Evolutionary conservation across 1,284 basidiomycete species (phyloP).

Genomic region (Cronartium ribicola): DNA sequence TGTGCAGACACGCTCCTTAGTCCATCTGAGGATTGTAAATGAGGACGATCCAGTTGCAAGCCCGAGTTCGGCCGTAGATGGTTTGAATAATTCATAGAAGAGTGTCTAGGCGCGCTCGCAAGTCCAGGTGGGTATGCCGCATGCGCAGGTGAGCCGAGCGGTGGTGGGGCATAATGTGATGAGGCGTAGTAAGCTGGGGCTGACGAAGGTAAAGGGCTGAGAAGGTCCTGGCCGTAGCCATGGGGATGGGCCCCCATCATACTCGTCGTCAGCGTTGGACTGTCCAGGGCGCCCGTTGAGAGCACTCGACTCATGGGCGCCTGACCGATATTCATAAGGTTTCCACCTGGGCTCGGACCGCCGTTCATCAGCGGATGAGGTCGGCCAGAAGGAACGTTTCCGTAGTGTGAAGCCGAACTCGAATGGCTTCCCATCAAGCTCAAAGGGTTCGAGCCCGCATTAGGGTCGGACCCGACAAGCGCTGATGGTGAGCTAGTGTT

Average conservation of each 20-base stretch:
- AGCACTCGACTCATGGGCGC: neutral
- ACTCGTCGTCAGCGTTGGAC: neutral
- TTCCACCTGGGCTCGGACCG: slow-evolving; percentile 2
- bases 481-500: neutral
- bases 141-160: neutral
- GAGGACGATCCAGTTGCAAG: neutral
- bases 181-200: neutral
- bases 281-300: slow-evolving; percentile 1
- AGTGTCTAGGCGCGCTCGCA: neutral
- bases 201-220: neutral
- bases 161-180: neutral
- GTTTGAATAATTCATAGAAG: neutral
- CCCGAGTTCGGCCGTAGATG: neutral
- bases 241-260: slow-evolving; percentile 1
- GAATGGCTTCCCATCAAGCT: neutral
- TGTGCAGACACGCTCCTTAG: neutral
- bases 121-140: neutral
- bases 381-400: neutral
- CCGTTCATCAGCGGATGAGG: slow-evolving; percentile 6
- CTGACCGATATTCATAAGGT: neutral
- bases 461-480: neutral
- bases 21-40: neutral
- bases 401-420: neutral
- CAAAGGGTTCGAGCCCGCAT: neutral
- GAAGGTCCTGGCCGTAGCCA: neutral